Evolutionary conservation across 164 flowering plant genomes (phyloP).

Genomic region (Dillenia turbinata): DNA sequence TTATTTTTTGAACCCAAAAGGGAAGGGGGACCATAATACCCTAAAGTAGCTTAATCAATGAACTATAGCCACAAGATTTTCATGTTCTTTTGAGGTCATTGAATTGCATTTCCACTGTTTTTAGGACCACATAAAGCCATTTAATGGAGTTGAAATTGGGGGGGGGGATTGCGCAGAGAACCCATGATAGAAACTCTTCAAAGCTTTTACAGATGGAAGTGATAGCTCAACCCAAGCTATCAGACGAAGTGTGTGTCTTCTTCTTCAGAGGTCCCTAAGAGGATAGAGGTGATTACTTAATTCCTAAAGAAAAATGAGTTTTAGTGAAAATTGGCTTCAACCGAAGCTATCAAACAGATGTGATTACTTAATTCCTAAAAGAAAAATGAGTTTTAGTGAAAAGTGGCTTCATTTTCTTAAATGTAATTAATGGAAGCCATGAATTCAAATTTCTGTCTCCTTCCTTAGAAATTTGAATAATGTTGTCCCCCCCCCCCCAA

Average conservation of each 20-base stretch:
- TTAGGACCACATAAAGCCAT: background rate
- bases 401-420: no score
- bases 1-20: no score
- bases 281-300: no score
- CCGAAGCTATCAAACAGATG: no score
- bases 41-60: slow-evolving; percentile 8
- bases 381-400: no score
- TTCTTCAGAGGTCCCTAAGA: slow-evolving; percentile 19
- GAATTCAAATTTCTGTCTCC: no score
- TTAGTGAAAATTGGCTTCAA: no score
- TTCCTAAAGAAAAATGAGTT: no score
- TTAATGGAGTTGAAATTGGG: background rate
- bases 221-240: slow-evolving; percentile 8
- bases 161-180: background rate
- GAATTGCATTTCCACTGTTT: background rate
- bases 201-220: slow-evolving; percentile 14
- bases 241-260: slow-evolving; percentile 4
- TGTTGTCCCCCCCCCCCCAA: no score
- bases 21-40: slow-evolving; percentile 5
- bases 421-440: no score
- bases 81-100: background rate
- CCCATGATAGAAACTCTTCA: slow-evolving; percentile 11
- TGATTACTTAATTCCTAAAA: no score
- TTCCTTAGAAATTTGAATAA: no score
- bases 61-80: slow-evolving; percentile 2